Base-by-base conservation (phyloP, 345 rosid genomes). In the Hibiscus tridactylites region DNA sequence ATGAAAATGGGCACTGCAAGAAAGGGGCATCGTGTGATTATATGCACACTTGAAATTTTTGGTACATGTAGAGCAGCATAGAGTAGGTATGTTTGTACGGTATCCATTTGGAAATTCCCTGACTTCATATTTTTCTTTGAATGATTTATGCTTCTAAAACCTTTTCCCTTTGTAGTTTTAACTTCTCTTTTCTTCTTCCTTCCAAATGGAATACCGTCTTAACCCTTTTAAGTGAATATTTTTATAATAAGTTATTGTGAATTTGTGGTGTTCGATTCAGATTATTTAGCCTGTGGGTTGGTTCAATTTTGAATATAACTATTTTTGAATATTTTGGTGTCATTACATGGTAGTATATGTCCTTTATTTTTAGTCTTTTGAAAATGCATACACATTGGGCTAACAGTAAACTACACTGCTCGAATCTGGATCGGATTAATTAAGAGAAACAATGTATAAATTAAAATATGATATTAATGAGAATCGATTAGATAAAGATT, bases 11-110 rank as follows among this genome's bases (percentile, higher is more conserved):
- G 59, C 82, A 81, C 66, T 89, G 97, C 80, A 86, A 80, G 81
- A 91, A 87, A 78, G 97, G 94, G 53, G 80, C 97, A 29, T 74
- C 84, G 10, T 91, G 97, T 82, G 87, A 85, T 79, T 91, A 83
- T 78, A 72, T 86, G 70, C 92, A 89, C 81, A 75, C 80, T 71
- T 86, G 73, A 3, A 33, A 3, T n/a, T 37, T 65, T 63, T 71
- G 64, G 60, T 64, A 42, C 74, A 58, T 71, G 73, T 70, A 63
- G 31, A 59, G 80, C 70, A 61, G 68, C 16, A 10, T 58, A 58
- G 62, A 12, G 62, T 58, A 58, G 60, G 28, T 56, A 21, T 56
- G 60, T 8, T 12, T 56, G 60, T 56, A 56, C 8, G n/a, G 54
- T 50, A 15, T 13, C 16, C 17, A 50, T 50, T 4, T 13, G 54